Evolutionary conservation across 257 asterid genomes (phyloP).

Genomic region (Solanum pinnatisectum): DNA sequence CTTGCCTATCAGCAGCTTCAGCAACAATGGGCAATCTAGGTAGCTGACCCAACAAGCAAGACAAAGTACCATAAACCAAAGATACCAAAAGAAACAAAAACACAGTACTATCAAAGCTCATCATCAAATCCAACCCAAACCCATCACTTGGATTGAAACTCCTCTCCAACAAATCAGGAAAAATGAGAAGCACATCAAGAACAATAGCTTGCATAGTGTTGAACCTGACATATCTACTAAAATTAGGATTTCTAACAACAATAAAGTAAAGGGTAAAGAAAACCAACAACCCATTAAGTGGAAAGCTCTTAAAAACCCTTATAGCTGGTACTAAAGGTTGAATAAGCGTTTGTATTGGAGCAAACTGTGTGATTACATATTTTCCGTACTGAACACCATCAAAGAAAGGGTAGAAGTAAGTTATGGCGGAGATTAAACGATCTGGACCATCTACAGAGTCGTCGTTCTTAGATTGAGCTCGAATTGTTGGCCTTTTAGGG

Average conservation of each 20-base stretch:
- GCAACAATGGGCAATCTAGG: conserved; percentile 95
- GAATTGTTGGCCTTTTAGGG: conserved; percentile 14
- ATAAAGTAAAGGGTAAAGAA: conserved; percentile 79
- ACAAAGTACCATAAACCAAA: conserved; percentile 71
- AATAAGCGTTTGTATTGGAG: conserved; percentile 57
- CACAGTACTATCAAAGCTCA: conserved; percentile 95
- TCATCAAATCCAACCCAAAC: conserved; percentile 72
- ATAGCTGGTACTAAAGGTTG: conserved; percentile 87
- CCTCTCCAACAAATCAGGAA: conserved; percentile 92
- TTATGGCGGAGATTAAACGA: conserved; percentile 77
- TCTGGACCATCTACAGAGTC: conserved; percentile 67
- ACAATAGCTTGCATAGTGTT: conserved; percentile 98
- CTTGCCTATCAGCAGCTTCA: conserved; percentile 99
- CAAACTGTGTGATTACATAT: conserved; percentile 65
- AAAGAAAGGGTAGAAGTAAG: conserved; percentile 92
- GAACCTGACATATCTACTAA: conserved; percentile 89
- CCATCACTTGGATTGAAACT: conserved; percentile 73
- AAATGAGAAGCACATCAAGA: conserved; percentile 84
- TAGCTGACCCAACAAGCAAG: conserved; percentile 72
- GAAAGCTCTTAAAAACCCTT: conserved; percentile 77
- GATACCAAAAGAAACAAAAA: conserved; percentile 68
- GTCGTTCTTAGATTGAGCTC: conserved; percentile 46
- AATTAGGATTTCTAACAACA: conserved; percentile 80
- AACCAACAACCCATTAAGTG: conserved; percentile 70
- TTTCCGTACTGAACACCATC: conserved; percentile 94